Evolutionary conservation across 495 filamentous ascomycete genomes (phyloP).

Genomic region (Neurospora sp.): DNA sequence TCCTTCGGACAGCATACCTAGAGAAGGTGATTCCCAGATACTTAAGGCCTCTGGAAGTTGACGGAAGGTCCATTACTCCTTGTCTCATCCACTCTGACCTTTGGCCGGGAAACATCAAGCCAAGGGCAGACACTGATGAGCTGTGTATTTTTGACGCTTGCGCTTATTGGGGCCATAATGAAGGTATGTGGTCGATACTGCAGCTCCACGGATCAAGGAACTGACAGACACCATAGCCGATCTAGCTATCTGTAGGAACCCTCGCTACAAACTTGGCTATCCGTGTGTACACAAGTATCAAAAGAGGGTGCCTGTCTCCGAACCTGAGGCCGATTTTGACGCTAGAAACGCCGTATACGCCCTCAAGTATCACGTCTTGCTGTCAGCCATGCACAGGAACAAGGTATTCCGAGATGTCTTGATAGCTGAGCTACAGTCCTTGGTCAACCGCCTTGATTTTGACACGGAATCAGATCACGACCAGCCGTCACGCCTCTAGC

Average conservation of each 20-base stretch:
- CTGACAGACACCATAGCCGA: slow-evolving; percentile 19
- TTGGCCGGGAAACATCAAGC: slow-evolving; percentile 36
- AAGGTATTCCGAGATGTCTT: neutral
- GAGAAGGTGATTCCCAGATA: slow-evolving; percentile 28
- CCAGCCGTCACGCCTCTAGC: neutral
- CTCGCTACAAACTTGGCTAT: slow-evolving; percentile 13
- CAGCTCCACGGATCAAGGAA: neutral
- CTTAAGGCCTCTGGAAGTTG: slow-evolving; percentile 27
- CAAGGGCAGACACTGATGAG: slow-evolving; percentile 19
- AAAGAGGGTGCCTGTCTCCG: slow-evolving; percentile 12
- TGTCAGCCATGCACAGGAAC: neutral
- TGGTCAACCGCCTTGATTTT: neutral
- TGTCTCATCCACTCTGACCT: slow-evolving; percentile 36
- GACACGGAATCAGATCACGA: neutral
- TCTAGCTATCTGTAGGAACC: slow-evolving; percentile 23
- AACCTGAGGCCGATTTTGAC: slow-evolving; percentile 23
- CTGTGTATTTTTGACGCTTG: slow-evolving; percentile 36
- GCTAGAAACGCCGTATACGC: slow-evolving; percentile 20
- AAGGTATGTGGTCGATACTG: slow-evolving; percentile 11
- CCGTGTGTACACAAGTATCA: slow-evolving; percentile 15
- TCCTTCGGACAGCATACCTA: slow-evolving; percentile 8
- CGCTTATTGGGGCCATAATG: slow-evolving; percentile 40
- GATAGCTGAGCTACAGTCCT: neutral
- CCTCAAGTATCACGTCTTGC: slow-evolving; percentile 10
- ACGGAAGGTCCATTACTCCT: slow-evolving; percentile 31